Evolutionary conservation across 2,329 filamentous ascomycete species (phyloP), one percentile per base, ranked within the genome.

Genomic region (Trichoderma afroharzianum): DNA sequence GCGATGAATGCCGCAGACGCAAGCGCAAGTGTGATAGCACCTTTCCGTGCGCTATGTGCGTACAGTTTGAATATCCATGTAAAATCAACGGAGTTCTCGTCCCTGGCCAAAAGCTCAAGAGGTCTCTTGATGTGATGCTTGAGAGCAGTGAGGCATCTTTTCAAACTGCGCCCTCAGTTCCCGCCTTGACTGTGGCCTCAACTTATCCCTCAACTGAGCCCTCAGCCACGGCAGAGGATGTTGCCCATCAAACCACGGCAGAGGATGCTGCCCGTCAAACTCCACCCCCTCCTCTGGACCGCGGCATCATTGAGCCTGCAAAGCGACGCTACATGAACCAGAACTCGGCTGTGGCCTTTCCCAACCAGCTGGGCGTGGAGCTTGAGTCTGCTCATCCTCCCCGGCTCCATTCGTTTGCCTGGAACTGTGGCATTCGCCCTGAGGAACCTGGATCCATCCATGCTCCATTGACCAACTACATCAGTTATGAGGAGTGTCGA

Each of bases 351-450:
- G 70, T 74, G n/a, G 73, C 74, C 12, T 68, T 75, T 32, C 73
- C 74, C 2, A 72, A 71, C 39, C 70, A 73, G 33, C 68, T 74
- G 32, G 72, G 72, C 5, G 47, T 64, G 9, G 70, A 71, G n/a
- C 61, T 75, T n/a, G 28, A 66, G 18, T 57, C 71, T 14, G 32
- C 32, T 14, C 50, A 71, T 32, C 74, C 73, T 6, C 73, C 72
- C 15, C 73, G 74, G 0, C 72, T 75, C 8, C 74, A 75, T 55
- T 74, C 74, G 7, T 75, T 73, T 67, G 74, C 73, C 6, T 75
- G 74, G 74, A 75, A 75, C 50, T 72, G 74, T 11, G 74, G 74
- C 50, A 66, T 73, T n/a, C 69, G 74, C 9, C 67, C 67, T 4
- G 73, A 75, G 58, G 68, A 67, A 7, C 61, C 50, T 11, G 70